Evolutionary conservation across 78 protist species (phyloP).

Genomic region (Dictyostelium intermedium): DNA sequence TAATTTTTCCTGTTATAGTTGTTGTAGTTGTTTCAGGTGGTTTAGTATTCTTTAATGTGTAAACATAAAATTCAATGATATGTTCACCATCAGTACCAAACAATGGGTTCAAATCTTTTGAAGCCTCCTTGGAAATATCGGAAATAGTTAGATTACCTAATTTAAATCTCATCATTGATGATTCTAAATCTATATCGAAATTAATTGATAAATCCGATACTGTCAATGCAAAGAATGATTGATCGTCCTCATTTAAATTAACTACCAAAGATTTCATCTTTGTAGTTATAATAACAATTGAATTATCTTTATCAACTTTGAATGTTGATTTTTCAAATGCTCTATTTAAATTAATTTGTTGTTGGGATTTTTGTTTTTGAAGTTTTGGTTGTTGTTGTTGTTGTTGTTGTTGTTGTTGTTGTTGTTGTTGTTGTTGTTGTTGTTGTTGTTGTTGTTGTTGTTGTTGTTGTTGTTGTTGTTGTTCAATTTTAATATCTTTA

Average conservation of each 20-base stretch:
- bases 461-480: not conserved
- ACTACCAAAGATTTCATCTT: slow-evolving; percentile 56
- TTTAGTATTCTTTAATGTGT: not conserved
- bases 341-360: not conserved
- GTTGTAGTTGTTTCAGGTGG: not conserved
- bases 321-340: not conserved
- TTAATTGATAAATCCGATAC: not conserved
- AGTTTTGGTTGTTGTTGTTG: not conserved
- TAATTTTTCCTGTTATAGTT: not conserved
- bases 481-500: not conserved
- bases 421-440: not conserved
- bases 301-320: slow-evolving; percentile 40
- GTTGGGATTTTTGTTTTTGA: not conserved
- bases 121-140: slow-evolving; percentile 48
- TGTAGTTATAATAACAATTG: slow-evolving; percentile 38
- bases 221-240: slow-evolving; percentile 47
- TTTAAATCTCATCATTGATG: slow-evolving; percentile 52
- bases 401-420: not conserved
- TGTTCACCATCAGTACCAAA: slow-evolving; percentile 81
- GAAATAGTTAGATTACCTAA: slow-evolving; percentile 42
- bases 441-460: not conserved
- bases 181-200: slow-evolving; percentile 62
- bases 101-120: slow-evolving; percentile 49
- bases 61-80: slow-evolving; percentile 44
- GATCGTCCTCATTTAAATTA: slow-evolving; percentile 50